A percentile compares a stretch with the other conserved stretches of the same genome.
Evolutionary conservation across 1,284 basidiomycete species (phyloP).

Genomic region (Filobasidium uniguttulatum): DNA sequence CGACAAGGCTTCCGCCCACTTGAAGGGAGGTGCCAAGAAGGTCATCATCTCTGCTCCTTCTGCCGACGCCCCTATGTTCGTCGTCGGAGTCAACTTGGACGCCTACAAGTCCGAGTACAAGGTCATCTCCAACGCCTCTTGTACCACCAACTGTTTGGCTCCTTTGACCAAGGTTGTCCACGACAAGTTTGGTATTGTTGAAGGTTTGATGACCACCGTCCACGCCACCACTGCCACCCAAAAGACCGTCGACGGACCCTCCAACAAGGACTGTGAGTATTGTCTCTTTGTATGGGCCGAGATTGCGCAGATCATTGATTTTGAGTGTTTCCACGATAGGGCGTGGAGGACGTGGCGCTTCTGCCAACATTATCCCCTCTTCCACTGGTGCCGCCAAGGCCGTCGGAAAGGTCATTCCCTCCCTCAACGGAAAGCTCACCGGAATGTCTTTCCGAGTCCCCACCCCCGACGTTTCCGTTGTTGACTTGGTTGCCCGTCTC

Average conservation of each 20-base stretch:
- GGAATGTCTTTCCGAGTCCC: slow-evolving; percentile 95
- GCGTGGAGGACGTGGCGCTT: slow-evolving; percentile 83
- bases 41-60: slow-evolving; percentile 99
- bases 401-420: slow-evolving; percentile 97
- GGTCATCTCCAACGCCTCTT: slow-evolving; percentile 97
- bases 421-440: slow-evolving; percentile 92
- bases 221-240: slow-evolving; percentile 96
- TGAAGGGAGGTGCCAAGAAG: slow-evolving; percentile 99
- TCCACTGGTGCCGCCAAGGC: slow-evolving; percentile 99
- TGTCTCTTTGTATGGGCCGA: neutral
- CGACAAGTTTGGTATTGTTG: slow-evolving; percentile 88
- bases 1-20: slow-evolving; percentile 74
- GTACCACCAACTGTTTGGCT: slow-evolving; percentile 99
- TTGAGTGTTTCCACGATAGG: slow-evolving; percentile 40
- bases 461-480: slow-evolving; percentile 92
- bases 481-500: slow-evolving; percentile 89
- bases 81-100: slow-evolving; percentile 93
- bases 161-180: slow-evolving; percentile 96
- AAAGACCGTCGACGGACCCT: slow-evolving; percentile 98
- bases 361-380: slow-evolving; percentile 98
- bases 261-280: slow-evolving; percentile 62
- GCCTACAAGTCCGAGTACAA: slow-evolving; percentile 79
- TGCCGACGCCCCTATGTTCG: slow-evolving; percentile 95
- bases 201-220: slow-evolving; percentile 98
- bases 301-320: slow-evolving; percentile 3